Conservation (phyloP, 192 early-diverging fungal genomes). For the Coemansia sp. region DNA sequence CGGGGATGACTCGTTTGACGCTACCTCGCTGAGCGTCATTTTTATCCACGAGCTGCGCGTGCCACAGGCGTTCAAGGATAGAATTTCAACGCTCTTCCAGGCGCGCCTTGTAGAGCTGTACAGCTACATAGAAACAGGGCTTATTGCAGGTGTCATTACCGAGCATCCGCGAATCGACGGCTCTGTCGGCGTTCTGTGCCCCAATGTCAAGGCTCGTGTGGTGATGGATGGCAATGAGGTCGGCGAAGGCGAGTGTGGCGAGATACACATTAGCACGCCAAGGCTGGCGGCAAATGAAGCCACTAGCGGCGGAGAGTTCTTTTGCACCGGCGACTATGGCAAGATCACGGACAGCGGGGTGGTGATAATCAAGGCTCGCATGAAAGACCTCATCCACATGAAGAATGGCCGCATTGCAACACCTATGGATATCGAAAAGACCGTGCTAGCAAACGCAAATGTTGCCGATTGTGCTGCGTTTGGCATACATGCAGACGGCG, state of each 20-base stretch:
- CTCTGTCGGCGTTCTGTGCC: conserved; percentile 46
- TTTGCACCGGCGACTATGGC: conserved; percentile 48
- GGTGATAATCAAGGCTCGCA: conserved; percentile 45
- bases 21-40: conserved; percentile 26
- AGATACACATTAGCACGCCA: conserved; percentile 49
- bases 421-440: conserved; percentile 38
- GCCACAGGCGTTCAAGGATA: conserved; percentile 24
- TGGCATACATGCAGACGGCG: background rate
- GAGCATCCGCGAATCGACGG: conserved; percentile 43
- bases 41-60: conserved; percentile 39
- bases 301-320: conserved; percentile 10
- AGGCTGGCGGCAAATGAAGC: conserved; percentile 13
- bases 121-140: conserved; percentile 46
- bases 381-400: conserved; percentile 31
- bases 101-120: conserved; percentile 53
- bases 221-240: conserved; percentile 37
- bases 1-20: conserved; percentile 22
- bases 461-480: conserved; percentile 48
- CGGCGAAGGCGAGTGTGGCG: conserved; percentile 42
- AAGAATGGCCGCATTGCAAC: conserved; percentile 7
- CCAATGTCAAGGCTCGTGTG: conserved; percentile 40
- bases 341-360: conserved; percentile 36
- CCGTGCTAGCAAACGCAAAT: conserved; percentile 10
- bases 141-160: conserved; percentile 50
- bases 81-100: conserved; percentile 22